Conservation (phyloP, 352 stramenopile species). For the Globisporangium canariense region DNA sequence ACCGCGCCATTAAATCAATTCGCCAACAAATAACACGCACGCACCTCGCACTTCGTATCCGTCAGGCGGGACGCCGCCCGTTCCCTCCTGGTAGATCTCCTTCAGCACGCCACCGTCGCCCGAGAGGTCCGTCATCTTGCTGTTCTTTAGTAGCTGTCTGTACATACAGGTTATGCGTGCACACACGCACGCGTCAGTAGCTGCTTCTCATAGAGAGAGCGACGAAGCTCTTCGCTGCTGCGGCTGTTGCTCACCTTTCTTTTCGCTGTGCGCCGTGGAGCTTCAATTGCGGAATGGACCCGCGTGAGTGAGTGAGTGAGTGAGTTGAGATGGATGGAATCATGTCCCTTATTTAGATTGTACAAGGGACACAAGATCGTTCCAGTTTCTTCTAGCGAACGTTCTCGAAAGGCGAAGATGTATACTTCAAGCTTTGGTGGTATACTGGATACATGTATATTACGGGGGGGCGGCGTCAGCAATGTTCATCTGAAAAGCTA, state of each 20-base stretch:
- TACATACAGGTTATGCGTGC: not conserved
- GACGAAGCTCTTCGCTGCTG: not conserved
- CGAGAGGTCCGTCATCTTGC: conserved; percentile 66
- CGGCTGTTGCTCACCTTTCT: not conserved
- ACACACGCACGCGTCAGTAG: not conserved
- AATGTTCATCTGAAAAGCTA: too few species aligned
- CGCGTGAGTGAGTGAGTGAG: not conserved
- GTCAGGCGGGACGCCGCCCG: conserved; percentile 71
- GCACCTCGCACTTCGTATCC: conserved; percentile 79
- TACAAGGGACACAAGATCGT: conserved; percentile 8
- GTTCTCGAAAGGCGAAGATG: not conserved
- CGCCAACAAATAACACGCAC: not conserved
- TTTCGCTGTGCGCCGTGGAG: not conserved
- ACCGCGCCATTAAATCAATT: too few species aligned
- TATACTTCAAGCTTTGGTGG: too few species aligned
- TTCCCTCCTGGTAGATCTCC: conserved; percentile 87
- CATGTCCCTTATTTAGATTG: not conserved
- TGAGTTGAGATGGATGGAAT: not conserved
- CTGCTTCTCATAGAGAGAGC: not conserved
- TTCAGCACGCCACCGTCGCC: conserved; percentile 91
- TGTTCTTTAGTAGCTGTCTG: not conserved
- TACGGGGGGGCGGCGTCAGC: too few species aligned
- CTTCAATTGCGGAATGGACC: conserved; percentile 13
- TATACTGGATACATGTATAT: too few species aligned
- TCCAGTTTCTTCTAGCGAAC: not conserved